phyloP scores from a whole-genome alignment of 768 basidiomycete genomes.

The Terana coerulea region DNA sequence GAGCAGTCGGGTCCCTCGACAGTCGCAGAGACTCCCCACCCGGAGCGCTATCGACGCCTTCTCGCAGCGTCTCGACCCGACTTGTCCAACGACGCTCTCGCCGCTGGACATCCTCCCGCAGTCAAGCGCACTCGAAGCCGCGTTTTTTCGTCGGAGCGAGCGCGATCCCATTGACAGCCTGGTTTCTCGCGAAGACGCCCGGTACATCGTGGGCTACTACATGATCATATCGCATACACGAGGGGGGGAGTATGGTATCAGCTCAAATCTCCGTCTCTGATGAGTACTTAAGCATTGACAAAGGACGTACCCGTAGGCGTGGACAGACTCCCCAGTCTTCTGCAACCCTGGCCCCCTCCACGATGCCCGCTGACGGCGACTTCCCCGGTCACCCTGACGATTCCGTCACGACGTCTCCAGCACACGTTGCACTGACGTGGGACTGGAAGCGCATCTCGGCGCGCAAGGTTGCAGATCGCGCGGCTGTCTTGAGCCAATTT shows the following conservation, averaged over 20 bases:
- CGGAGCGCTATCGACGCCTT: constrained; percentile 1
- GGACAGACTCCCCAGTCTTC: too few species aligned
- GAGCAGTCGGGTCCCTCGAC: not conserved
- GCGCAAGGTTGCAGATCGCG: constrained; percentile 26
- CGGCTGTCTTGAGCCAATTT: constrained; percentile 20
- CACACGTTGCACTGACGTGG: not conserved
- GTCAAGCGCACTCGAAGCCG: not conserved
- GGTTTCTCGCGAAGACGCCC: not conserved
- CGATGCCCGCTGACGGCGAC: constrained; percentile 16
- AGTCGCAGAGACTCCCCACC: not conserved
- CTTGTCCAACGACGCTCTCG: not conserved
- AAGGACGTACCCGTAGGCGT: not conserved
- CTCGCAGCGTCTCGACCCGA: constrained; percentile 7
- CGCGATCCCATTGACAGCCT: too few species aligned
- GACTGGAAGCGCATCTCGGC: constrained; percentile 15
- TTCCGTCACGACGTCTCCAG: not conserved
- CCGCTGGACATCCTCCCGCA: not conserved
- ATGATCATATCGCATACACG: constrained; percentile 2
- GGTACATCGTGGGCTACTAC: constrained; percentile 5
- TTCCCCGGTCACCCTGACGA: not conserved
- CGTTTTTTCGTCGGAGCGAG: not conserved
- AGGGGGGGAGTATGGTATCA: constrained; percentile 9
- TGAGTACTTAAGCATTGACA: constrained; percentile 10
- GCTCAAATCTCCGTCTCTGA: constrained; percentile 11
- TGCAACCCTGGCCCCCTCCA: too few species aligned